phyloP scores from a whole-genome alignment of 257 asterid species.

The Thymus mandschuricus region DNA sequence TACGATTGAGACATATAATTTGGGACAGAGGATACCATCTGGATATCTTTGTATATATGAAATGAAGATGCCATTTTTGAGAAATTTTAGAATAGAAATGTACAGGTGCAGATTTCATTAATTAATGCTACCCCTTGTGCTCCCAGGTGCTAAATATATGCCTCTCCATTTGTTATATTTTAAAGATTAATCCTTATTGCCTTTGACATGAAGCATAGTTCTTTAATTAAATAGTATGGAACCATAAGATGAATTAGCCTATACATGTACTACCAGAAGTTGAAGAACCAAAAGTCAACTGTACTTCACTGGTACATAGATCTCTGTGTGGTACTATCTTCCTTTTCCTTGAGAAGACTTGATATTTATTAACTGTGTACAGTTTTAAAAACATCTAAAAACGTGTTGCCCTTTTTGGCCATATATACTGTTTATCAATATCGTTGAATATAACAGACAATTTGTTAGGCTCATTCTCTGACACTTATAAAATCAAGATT shows the following conservation, averaged over 20 bases:
- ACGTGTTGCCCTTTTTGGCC: neutral
- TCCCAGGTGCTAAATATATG: slow-evolving; percentile 1
- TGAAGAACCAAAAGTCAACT: slow-evolving; percentile 22
- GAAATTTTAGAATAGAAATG: neutral
- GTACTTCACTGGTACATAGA: slow-evolving; percentile 23
- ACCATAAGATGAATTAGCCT: neutral
- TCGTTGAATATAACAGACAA: neutral
- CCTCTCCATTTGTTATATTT: neutral
- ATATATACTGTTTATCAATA: neutral
- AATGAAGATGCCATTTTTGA: neutral
- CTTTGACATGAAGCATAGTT: slow-evolving; percentile 22
- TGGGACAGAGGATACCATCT: no score
- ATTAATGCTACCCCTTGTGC: neutral
- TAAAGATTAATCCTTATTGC: neutral
- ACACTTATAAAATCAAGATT: neutral
- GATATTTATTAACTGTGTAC: slow-evolving; percentile 7
- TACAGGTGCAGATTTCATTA: neutral
- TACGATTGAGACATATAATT: no score
- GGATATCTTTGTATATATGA: no score
- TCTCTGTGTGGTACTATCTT: slow-evolving; percentile 7
- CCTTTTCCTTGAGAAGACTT: slow-evolving; percentile 1
- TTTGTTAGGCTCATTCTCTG: neutral
- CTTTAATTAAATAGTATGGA: neutral
- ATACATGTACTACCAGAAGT: slow-evolving; percentile 17
- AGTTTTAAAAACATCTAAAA: neutral